Base-by-base conservation (phyloP, 345 rosid species). In the Murraya koenigii region DNA sequence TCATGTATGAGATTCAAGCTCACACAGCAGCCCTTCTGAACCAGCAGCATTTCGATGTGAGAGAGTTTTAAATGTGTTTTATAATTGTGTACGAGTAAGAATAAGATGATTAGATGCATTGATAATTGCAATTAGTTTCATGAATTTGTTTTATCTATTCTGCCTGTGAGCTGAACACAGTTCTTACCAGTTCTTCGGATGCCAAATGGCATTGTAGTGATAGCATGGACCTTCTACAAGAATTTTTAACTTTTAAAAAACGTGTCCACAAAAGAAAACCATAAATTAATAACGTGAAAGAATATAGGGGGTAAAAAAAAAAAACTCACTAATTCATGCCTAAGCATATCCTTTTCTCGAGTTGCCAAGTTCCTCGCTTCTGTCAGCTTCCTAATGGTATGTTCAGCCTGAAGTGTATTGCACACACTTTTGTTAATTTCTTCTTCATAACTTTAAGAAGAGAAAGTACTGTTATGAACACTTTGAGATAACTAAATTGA, bases 371-470 rank as follows among this genome's bases (percentile, higher is more conserved):
- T 84, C 33, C 78, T 85, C 78, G 86, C 93, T 62, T 86, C 86
- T 17, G 69, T 80, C 74, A 90, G 80, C 79, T 80, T 78, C 56
- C 23, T 56, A 32, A 88, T 85, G 26, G 77, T 82, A 63, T 36
- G 77, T 41, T 86, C 89, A 71, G 93, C 91, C 93, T 88, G 83
- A 60, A 82, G 78, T 69, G 26, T 62, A 54, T 44, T 49, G 23
- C 36, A 20, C 38, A 6, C 3, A 35, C 64, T 61, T 63, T 33
- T 0, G 17, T 69, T 1, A 60, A 23, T 69, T 23, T 8, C 1
- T 52, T 38, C 58, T 66, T 39, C 20, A 49, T 20, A 30, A 30
- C 38, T 55, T 2, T 32, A 35, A 55, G 23, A 61, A 39, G 4
- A 25, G 8, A 26, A 39, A 25, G 0, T 13, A 71, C 26, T 55